Evolutionary conservation across 2,329 filamentous ascomycete genomes (phyloP).

Genomic region (Zymoseptoria crescenta): DNA sequence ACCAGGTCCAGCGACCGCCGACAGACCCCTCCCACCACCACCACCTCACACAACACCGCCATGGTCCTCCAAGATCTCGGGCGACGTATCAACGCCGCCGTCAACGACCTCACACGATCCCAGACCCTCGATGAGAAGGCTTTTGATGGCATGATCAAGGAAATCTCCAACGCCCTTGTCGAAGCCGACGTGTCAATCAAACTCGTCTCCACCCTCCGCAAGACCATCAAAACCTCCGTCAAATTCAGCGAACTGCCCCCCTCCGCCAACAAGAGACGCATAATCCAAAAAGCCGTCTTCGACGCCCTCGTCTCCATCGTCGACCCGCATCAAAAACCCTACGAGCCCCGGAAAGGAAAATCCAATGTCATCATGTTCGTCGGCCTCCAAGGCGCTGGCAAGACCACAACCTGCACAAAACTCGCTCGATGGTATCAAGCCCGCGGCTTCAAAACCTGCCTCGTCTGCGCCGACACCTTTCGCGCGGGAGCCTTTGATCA

Average conservation of each 20-base stretch:
- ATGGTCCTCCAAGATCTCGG: constrained; percentile 99
- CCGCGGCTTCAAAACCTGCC: constrained; percentile 80
- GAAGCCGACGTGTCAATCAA: constrained; percentile 97
- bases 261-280: constrained; percentile 92
- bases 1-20: background rate
- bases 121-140: constrained; percentile 96
- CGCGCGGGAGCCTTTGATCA: constrained; percentile 97
- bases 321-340: constrained; percentile 88
- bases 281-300: constrained; percentile 97
- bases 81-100: constrained; percentile 94
- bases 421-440: constrained; percentile 91
- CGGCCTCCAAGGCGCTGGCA: constrained; percentile 92
- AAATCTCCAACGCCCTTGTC: constrained; percentile 90
- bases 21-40: background rate
- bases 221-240: constrained; percentile 82
- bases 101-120: constrained; percentile 85
- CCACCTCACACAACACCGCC: constrained; percentile 19
- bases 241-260: constrained; percentile 91
- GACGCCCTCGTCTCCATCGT: constrained; percentile 94
- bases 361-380: constrained; percentile 99
- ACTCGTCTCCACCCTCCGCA: constrained; percentile 82
- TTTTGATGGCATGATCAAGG: constrained; percentile 96
- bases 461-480: constrained; percentile 98
- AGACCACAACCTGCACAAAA: constrained; percentile 97
- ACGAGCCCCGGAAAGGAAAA: constrained; percentile 94